These are phyloP conservation scores for Chamaecyparis obtusa DNA, from an alignment of 75 land plant genomes.

Conservation along the genomic window DNA sequence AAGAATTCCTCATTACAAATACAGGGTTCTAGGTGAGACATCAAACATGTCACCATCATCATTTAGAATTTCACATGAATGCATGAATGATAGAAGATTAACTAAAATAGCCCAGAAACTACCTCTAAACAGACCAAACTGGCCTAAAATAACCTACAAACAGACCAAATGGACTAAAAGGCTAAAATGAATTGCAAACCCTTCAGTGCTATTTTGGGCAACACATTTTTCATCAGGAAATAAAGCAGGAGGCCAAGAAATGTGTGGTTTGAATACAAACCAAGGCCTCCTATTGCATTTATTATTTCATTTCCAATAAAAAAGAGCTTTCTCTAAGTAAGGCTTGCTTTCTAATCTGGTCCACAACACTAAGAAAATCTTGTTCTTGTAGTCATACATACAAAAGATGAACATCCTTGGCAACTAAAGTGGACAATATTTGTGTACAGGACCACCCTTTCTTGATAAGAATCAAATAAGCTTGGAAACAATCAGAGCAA, in stretches of 20 bases:
- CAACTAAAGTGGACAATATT: background rate
- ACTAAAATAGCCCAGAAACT: background rate
- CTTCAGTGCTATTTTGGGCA: background rate
- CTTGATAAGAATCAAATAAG: background rate
- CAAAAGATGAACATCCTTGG: background rate
- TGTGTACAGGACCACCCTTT: background rate
- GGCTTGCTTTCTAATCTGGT: conserved; percentile 2
- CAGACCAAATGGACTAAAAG: background rate
- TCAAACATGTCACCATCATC: background rate
- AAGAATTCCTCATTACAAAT: background rate
- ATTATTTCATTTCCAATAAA: background rate
- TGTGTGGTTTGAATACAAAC: background rate
- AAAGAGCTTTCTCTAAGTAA: background rate
- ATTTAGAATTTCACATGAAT: background rate
- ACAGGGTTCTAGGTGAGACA: background rate
- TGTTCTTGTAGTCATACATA: background rate
- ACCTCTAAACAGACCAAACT: background rate
- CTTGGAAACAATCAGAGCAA: background rate
- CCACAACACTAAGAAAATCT: background rate
- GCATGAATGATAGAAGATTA: background rate
- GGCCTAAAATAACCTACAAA: background rate
- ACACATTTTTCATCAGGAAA: background rate
- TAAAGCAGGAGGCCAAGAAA: background rate
- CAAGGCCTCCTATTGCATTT: background rate
- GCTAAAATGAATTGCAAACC: background rate